Base-by-base conservation (phyloP, 768 basidiomycete genomes). In the Mycena polygramma region DNA sequence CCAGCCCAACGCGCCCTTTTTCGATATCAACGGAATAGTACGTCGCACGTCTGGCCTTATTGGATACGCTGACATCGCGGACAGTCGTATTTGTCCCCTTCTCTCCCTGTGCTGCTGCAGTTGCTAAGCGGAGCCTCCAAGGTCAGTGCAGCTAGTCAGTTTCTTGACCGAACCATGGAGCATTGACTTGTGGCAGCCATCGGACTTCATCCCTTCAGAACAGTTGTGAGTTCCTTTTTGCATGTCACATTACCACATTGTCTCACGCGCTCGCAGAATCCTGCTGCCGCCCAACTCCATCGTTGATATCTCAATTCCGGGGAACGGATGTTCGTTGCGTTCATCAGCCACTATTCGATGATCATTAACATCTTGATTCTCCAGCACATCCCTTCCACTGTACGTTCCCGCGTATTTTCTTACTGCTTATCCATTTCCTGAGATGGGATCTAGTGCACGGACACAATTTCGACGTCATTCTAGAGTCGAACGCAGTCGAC, bases 1-100 rank as follows among this genome's bases (percentile, higher is more conserved):
- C 2, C 73, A 74, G 52, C 70, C 67, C 4, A 74, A 66, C 57
- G 14, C 60, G 49, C 73, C 73, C 7, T 72, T 74, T 63, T 73
- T 72, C 51, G 66, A 68, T 48, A 63, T 63, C 51, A 63, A 63
- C 37, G 61, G 61, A 63, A 43, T 63, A 7, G 60, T 62, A 35
- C n/a, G 60, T 62, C 49, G 15, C 4, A 15, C 30, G 30, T 30
- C 30, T 52, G 2, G n/a, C n/a, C n/a, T n/a, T 22, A n/a, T 62
- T 49, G 11, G 19, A 41, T 41, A 10, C 36, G 20, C 9, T 24
- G 5, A 43, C 10, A 15, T 7, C 30, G 15, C 20, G 19, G 37
- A 4, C 48, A 62, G 49, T 63, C 61, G 4, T 63, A 63, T 9
- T 36, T 39, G 22, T 63, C 61, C 4, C 61, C 61, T 10, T 52